Percentiles rank a stretch among this genome's conserved stretches.
These are phyloP conservation scores for Gonium pectorale DNA, from an alignment of 139 green algal species.

Conservation along the genomic window DNA sequence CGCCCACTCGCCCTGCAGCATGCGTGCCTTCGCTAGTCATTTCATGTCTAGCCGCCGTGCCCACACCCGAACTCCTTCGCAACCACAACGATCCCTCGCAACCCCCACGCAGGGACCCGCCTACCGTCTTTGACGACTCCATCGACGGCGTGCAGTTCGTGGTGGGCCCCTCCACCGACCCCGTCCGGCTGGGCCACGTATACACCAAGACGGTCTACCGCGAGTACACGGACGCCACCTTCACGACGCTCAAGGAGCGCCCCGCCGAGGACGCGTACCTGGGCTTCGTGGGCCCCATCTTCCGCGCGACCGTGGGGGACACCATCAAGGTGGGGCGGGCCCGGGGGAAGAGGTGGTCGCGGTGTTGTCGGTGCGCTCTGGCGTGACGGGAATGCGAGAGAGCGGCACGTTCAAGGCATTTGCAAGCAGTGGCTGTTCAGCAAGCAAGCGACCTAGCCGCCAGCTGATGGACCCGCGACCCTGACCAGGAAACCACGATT, in stretches of 20 bases:
- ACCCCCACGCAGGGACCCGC: conserved; percentile 48
- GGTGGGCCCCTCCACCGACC: background rate
- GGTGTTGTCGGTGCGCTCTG: too few species aligned
- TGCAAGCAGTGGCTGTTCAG: too few species aligned
- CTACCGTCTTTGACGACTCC: conserved; percentile 46
- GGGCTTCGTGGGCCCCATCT: conserved; percentile 74
- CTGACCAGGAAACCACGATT: too few species aligned
- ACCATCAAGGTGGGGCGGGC: conserved; percentile 56
- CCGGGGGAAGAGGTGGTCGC: too few species aligned
- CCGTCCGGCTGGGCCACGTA: conserved; percentile 57
- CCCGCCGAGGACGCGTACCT: conserved; percentile 64
- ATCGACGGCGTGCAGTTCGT: conserved; percentile 4
- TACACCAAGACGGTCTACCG: conserved; percentile 54
- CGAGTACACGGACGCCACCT: conserved; percentile 83
- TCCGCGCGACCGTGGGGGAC: conserved; percentile 76
- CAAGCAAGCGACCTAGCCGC: too few species aligned
- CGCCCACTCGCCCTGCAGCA: background rate
- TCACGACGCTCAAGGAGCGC: conserved; percentile 56
- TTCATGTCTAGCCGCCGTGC: background rate
- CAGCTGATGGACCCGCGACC: too few species aligned
- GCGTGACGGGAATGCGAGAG: too few species aligned
- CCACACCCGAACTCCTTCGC: background rate
- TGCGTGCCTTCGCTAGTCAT: too few species aligned
- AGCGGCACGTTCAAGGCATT: too few species aligned
- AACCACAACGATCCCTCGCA: background rate